Percentiles rank a stretch among this genome's conserved stretches.
These are phyloP conservation scores for Triadica sebifera DNA, from an alignment of 345 rosid species.

Conservation along the genomic window DNA sequence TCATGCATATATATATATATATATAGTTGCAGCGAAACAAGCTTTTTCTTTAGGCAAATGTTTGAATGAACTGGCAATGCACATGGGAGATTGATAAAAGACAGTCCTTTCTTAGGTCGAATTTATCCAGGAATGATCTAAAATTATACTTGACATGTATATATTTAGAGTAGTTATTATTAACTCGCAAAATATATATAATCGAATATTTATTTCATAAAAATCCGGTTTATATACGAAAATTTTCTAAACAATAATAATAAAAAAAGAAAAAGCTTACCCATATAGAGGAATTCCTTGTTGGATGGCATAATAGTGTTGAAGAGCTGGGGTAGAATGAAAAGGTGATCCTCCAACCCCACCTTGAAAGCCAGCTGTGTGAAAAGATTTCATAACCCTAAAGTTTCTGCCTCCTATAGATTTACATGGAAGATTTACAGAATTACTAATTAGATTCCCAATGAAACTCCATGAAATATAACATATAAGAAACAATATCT, in stretches of 20 bases:
- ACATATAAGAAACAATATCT: too few relatives aligned
- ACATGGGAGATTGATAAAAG: slow-evolving; percentile 2
- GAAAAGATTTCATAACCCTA: slow-evolving; percentile 12
- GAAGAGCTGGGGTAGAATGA: slow-evolving; percentile 13
- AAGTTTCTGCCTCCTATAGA: slow-evolving; percentile 7
- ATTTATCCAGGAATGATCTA: too few relatives aligned
- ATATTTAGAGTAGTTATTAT: too few relatives aligned
- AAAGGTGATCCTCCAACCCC: slow-evolving; percentile 8
- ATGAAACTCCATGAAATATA: too few relatives aligned
- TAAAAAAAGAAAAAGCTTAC: neutral
- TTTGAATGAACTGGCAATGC: slow-evolving; percentile 17
- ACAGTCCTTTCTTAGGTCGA: neutral
- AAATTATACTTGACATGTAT: too few relatives aligned
- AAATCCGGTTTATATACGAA: too few relatives aligned
- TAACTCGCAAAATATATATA: too few relatives aligned
- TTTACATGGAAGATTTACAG: too few relatives aligned
- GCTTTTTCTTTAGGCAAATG: neutral
- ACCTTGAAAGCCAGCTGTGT: slow-evolving; percentile 4
- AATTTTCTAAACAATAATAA: too few relatives aligned
- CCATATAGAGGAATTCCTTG: slow-evolving; percentile 23
- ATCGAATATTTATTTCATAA: too few relatives aligned
- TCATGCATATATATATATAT: neutral
- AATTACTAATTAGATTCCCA: too few relatives aligned
- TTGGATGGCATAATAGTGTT: slow-evolving; percentile 22
- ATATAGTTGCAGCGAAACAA: neutral